Conservation (phyloP, 2,329 filamentous ascomycete species). For the Colletotrichum sojae region DNA sequence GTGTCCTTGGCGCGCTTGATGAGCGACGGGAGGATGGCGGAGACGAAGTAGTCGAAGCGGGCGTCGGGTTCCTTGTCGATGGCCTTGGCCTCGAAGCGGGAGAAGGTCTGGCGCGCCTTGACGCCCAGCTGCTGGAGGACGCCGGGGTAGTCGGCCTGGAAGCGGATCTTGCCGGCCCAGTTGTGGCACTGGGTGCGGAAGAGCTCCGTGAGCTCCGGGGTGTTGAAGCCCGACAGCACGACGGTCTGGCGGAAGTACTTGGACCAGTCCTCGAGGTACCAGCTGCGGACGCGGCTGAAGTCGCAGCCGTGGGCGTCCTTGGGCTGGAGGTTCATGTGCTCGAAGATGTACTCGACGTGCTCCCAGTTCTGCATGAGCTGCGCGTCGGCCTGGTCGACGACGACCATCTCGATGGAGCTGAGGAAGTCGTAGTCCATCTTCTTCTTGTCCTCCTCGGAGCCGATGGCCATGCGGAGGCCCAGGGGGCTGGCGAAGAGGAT, state of each 20-base stretch:
- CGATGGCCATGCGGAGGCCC: constrained; percentile 91
- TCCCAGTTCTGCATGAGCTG: constrained; percentile 99
- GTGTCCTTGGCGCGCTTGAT: constrained; percentile 76
- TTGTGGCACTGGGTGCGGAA: constrained; percentile 85
- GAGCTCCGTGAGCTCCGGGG: constrained; percentile 88
- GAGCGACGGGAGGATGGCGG: constrained; percentile 82
- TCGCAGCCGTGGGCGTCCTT: constrained; percentile 93
- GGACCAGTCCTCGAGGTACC: constrained; percentile 93
- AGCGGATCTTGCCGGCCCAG: constrained; percentile 82
- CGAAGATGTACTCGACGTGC: constrained; percentile 91
- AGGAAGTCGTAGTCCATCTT: constrained; percentile 88
- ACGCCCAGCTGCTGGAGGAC: constrained; percentile 81
- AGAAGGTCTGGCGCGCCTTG: constrained; percentile 88
- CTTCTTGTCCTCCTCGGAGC: constrained; percentile 76
- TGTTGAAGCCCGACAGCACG: constrained; percentile 84
- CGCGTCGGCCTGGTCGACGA: constrained; percentile 93
- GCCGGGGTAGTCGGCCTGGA: constrained; percentile 78
- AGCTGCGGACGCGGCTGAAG: constrained; percentile 89
- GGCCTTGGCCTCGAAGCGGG: constrained; percentile 81
- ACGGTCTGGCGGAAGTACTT: constrained; percentile 88
- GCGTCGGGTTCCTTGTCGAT: constrained; percentile 85
- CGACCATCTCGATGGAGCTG: constrained; percentile 90
- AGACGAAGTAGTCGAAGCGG: constrained; percentile 91
- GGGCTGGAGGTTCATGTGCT: constrained; percentile 91
- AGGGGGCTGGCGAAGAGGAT: constrained; percentile 93